phyloP scores from a whole-genome alignment of 2,329 filamentous ascomycete genomes.

The Pseudocercospora pini-densiflorae region DNA sequence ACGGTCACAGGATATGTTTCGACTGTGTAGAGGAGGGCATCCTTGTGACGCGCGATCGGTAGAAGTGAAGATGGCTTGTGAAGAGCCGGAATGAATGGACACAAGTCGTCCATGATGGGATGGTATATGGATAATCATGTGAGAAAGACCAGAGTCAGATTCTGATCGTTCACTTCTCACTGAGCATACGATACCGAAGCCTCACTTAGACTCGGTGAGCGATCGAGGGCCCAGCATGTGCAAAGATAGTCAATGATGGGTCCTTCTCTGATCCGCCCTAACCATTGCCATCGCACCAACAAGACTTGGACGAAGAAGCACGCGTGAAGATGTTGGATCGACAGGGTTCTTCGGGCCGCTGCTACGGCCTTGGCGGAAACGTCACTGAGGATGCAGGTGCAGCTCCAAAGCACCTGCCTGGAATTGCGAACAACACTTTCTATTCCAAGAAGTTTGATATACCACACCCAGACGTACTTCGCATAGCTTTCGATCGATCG shows the following conservation, averaged over 20 bases:
- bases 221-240: neutral
- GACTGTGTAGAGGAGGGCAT: conserved; percentile 81
- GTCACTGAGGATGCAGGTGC: neutral
- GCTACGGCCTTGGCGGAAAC: neutral
- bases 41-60: conserved; percentile 82
- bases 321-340: neutral
- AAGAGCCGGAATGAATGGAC: conserved; percentile 72
- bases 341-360: neutral
- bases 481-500: neutral
- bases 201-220: neutral
- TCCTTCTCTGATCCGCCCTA: too few relatives aligned
- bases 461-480: neutral
- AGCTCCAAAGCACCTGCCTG: neutral
- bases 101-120: conserved; percentile 41
- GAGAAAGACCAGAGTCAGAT: neutral
- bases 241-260: neutral
- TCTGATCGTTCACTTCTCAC: neutral
- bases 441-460: neutral
- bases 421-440: neutral
- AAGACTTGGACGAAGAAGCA: neutral
- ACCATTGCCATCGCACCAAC: neutral
- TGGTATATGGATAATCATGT: neutral
- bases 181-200: neutral
- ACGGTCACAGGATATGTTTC: conserved; percentile 86
- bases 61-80: conserved; percentile 84